phyloP scores from a whole-genome alignment of 2,329 filamentous ascomycete species.

The Aspergillus oerlinghausenensis region DNA sequence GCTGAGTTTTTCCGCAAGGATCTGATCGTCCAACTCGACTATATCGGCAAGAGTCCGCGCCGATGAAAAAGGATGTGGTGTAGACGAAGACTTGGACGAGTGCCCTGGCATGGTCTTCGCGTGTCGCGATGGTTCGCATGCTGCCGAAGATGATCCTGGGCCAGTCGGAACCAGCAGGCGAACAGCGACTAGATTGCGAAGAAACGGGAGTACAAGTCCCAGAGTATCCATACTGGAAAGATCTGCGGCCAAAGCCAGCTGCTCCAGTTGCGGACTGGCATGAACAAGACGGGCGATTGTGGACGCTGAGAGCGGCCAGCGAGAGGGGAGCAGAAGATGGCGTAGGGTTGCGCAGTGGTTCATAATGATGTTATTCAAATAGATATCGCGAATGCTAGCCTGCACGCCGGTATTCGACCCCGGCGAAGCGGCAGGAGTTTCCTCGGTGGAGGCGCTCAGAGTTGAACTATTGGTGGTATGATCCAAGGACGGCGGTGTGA shows the following conservation, averaged over 20 bases:
- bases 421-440: slow-evolving; percentile 20
- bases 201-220: slow-evolving; percentile 36
- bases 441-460: slow-evolving; percentile 18
- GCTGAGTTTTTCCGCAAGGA: slow-evolving; percentile 28
- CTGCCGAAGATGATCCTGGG: slow-evolving; percentile 6
- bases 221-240: slow-evolving; percentile 36
- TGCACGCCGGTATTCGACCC: slow-evolving; percentile 15
- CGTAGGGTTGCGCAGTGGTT: slow-evolving; percentile 50
- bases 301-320: slow-evolving; percentile 49
- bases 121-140: not conserved
- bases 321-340: slow-evolving; percentile 54
- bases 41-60: slow-evolving; percentile 29
- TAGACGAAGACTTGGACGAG: not conserved
- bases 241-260: slow-evolving; percentile 51
- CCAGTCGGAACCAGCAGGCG: slow-evolving; percentile 37
- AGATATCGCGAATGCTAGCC: slow-evolving; percentile 39
- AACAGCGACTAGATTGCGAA: slow-evolving; percentile 37
- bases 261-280: slow-evolving; percentile 54
- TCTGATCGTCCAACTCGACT: slow-evolving; percentile 34
- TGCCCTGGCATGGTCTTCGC: not conserved
- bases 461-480: slow-evolving; percentile 5
- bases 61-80: slow-evolving; percentile 5
- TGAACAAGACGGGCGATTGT: slow-evolving; percentile 50
- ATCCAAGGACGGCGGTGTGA: slow-evolving; percentile 28
- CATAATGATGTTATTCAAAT: slow-evolving; percentile 48